Conservation (phyloP, 2,329 filamentous ascomycete genomes). For the Trichoderma sp. region DNA sequence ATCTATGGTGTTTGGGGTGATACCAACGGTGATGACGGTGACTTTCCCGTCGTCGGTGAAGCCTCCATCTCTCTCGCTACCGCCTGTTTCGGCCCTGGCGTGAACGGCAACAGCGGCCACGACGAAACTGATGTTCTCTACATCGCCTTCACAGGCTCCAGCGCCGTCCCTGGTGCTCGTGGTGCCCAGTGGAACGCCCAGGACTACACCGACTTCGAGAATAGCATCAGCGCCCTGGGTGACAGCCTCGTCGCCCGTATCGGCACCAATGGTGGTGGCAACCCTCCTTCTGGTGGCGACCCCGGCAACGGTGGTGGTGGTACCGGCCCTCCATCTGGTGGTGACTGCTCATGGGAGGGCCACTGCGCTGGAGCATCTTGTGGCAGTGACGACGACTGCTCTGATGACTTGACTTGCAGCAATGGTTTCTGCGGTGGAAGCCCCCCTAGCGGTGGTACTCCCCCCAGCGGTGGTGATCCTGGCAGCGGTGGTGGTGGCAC, state of each 20-base stretch:
- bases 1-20: slow-evolving; percentile 61
- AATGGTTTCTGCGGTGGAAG: slow-evolving; percentile 22
- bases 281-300: background rate
- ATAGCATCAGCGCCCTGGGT: slow-evolving; percentile 50
- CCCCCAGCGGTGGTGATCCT: background rate
- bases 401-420: slow-evolving; percentile 21
- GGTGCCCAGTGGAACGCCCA: slow-evolving; percentile 54
- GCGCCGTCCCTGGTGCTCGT: slow-evolving; percentile 53
- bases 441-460: background rate
- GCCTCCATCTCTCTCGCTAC: slow-evolving; percentile 56
- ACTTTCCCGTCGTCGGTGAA: slow-evolving; percentile 51
- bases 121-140: slow-evolving; percentile 57
- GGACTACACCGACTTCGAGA: slow-evolving; percentile 48
- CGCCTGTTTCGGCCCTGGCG: slow-evolving; percentile 50
- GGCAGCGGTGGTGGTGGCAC: background rate
- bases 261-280: slow-evolving; percentile 13
- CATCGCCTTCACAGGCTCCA: slow-evolving; percentile 55
- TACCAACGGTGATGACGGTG: slow-evolving; percentile 53
- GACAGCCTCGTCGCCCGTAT: slow-evolving; percentile 46
- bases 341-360: slow-evolving; percentile 22
- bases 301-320: background rate
- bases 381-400: slow-evolving; percentile 20
- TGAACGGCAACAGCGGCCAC: slow-evolving; percentile 57
- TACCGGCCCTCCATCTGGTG: background rate
- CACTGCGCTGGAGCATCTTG: slow-evolving; percentile 20